phyloP scores from a whole-genome alignment of 2,329 filamentous ascomycete genomes.

The Fonsecaea multimorphosa region DNA sequence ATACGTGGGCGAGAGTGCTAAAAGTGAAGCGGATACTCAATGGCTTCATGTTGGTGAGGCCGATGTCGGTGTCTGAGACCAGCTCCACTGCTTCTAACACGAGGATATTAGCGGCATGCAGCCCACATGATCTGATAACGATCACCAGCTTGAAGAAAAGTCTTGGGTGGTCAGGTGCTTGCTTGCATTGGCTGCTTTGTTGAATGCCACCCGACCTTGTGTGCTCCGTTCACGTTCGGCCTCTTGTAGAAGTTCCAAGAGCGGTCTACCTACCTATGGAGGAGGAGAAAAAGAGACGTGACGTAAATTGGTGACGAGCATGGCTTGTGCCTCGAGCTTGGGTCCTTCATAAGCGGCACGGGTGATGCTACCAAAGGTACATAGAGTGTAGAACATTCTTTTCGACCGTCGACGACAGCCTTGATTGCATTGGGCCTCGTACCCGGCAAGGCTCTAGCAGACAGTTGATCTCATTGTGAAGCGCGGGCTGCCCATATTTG shows the following conservation, averaged over 20 bases:
- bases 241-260: not conserved
- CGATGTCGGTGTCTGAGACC: slow-evolving; percentile 9
- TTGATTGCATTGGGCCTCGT: no score
- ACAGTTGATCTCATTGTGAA: not conserved
- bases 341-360: no score
- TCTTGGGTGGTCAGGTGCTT: not conserved
- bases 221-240: not conserved
- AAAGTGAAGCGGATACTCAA: not conserved
- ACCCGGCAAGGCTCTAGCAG: no score
- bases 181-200: no score
- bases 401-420: no score
- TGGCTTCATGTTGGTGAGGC: not conserved
- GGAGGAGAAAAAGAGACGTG: no score
- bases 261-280: not conserved
- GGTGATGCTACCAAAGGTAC: no score
- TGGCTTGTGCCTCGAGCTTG: no score
- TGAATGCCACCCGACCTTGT: not conserved
- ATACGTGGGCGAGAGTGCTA: not conserved
- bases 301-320: no score
- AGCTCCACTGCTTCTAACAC: not conserved
- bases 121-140: not conserved
- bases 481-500: not conserved
- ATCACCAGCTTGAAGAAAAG: not conserved
- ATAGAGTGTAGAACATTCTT: no score
- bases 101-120: not conserved